phyloP scores from a whole-genome alignment of 1,284 basidiomycete genomes.

The Leucoagaricus sp. region DNA sequence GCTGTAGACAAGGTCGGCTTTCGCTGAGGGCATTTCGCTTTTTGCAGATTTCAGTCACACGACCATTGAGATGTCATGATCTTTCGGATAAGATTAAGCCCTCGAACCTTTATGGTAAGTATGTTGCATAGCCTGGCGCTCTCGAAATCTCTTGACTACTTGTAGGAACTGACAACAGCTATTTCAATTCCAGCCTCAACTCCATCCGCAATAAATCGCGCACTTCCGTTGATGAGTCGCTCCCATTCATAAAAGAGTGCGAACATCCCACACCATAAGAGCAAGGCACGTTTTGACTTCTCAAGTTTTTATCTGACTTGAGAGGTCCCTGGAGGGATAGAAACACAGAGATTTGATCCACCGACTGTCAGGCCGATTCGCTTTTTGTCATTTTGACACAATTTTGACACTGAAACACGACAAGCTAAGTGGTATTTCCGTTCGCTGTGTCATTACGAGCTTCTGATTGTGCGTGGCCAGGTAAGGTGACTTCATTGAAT shows the following conservation, averaged over 20 bases:
- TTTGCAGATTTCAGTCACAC: slow-evolving; percentile 2
- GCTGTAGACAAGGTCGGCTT: background rate
- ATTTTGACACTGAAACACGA: no score
- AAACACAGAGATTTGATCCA: slow-evolving; percentile 1
- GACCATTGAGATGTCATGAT: no score
- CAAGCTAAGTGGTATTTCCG: no score
- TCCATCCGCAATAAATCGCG: slow-evolving; percentile 2
- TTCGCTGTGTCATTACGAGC: no score
- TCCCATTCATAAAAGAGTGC: no score
- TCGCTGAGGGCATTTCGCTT: slow-evolving; percentile 1
- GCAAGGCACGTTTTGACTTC: background rate
- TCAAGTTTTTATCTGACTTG: background rate
- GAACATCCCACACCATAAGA: no score
- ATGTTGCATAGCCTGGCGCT: no score
- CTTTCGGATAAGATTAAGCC: no score
- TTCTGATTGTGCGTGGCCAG: no score
- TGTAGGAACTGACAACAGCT: background rate
- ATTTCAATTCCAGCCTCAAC: slow-evolving; percentile 1
- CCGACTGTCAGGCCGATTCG: slow-evolving; percentile 1
- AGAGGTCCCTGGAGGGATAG: slow-evolving; percentile 1
- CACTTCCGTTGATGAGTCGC: background rate
- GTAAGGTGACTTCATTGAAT: no score
- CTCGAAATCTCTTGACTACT: background rate
- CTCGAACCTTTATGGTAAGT: no score
- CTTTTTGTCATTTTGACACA: background rate